Percentiles rank a stretch among this genome's conserved stretches.
Evolutionary conservation across 352 stramenopile genomes (phyloP).

Genomic region (Globisporangium radiosum): DNA sequence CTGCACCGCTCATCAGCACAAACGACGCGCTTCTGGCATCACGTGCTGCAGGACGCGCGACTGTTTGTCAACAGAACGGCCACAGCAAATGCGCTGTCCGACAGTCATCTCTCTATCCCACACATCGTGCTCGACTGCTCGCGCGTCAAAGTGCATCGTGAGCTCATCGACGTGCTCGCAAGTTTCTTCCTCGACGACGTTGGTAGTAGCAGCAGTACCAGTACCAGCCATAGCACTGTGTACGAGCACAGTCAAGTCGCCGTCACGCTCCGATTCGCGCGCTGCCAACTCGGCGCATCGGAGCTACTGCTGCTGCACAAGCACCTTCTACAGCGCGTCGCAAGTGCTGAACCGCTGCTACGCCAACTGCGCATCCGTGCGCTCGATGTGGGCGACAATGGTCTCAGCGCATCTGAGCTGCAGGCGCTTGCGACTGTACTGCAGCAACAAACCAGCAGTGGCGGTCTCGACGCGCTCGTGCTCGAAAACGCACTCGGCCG

Average conservation of each 20-base stretch:
- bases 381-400: slow-evolving; percentile 11
- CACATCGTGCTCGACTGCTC: slow-evolving; percentile 1
- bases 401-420: slow-evolving; percentile 2
- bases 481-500: slow-evolving; percentile 3
- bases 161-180: slow-evolving; percentile 1
- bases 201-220: not conserved
- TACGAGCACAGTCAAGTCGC: not conserved
- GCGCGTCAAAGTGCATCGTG: not conserved
- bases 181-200: not conserved
- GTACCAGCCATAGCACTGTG: not conserved
- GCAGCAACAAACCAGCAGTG: slow-evolving; percentile 3
- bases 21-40: not conserved
- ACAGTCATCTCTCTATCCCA: not conserved
- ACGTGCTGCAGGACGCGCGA: not conserved
- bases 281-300: not conserved
- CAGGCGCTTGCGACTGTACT: slow-evolving; percentile 1
- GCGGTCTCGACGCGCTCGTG: slow-evolving; percentile 1
- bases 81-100: not conserved
- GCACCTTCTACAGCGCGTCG: slow-evolving; percentile 1
- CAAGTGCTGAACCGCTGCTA: not conserved
- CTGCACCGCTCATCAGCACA: not conserved
- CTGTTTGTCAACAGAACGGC: not conserved
- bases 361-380: not conserved
- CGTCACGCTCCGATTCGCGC: slow-evolving; percentile 1
- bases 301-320: slow-evolving; percentile 5